phyloP scores from a whole-genome alignment of 208 protist species.

The Leishmania martiniquensis region DNA sequence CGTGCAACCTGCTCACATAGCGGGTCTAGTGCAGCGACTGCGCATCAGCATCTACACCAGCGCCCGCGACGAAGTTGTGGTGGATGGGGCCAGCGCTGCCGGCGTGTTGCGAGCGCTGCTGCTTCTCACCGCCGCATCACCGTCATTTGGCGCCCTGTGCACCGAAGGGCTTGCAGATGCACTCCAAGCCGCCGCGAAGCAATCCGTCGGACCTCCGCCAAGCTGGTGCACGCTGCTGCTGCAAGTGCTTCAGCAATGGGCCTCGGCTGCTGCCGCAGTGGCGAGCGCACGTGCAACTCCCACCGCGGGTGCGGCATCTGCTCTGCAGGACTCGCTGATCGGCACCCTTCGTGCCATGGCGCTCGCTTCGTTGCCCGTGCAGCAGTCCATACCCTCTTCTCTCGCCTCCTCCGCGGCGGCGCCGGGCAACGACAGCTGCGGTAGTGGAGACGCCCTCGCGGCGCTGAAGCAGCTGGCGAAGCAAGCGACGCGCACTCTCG shows the following conservation, averaged over 20 bases:
- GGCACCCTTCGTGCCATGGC: conserved; percentile 29
- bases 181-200: conserved; percentile 24
- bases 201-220: conserved; percentile 8
- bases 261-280: conserved; percentile 4
- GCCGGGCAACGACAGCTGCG: background rate
- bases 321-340: conserved; percentile 17
- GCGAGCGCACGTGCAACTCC: background rate
- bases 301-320: background rate
- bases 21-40: conserved; percentile 46
- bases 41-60: conserved; percentile 28
- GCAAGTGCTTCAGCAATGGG: conserved; percentile 38
- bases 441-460: background rate
- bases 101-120: conserved; percentile 55
- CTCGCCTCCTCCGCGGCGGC: background rate
- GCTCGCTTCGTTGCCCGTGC: conserved; percentile 28
- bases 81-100: conserved; percentile 29
- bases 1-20: conserved; percentile 39
- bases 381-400: conserved; percentile 7
- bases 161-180: conserved; percentile 32
- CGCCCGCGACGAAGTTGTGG: conserved; percentile 13
- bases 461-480: conserved; percentile 32
- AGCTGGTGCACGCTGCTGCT: conserved; percentile 39
- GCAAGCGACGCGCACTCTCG: conserved; percentile 26
- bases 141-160: conserved; percentile 28
- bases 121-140: conserved; percentile 36